Base-by-base conservation (phyloP, 2,329 filamentous ascomycete species). In the Ophiocordyceps camponoti-rufipedis region DNA sequence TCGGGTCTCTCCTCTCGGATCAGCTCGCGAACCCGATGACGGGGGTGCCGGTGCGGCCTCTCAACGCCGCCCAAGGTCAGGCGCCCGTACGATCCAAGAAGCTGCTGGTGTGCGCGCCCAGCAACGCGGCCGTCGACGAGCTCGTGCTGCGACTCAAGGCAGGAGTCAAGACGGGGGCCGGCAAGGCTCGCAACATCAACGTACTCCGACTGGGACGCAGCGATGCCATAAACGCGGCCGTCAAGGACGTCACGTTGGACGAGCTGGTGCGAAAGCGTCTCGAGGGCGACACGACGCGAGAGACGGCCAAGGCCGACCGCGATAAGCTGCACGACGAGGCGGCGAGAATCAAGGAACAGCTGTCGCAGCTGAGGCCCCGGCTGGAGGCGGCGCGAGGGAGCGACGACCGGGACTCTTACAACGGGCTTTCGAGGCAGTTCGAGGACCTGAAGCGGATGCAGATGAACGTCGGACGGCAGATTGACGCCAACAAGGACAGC, bases 91-190 rank as follows among this genome's bases (percentile, higher is more conserved):
- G 58, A 53, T 59, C 56, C 2, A 95, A 94, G 64, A 98, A 96
- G 61, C 70, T 98, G 28, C 73, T 98, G 28, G 85, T 98, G 23
- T 98, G 91, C 57, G 91, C 91, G n/a, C 91, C 91, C 13, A 96
- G 88, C 70, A 98, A 98, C 61, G 91, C 91, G 7, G 91, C 91
- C 31, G 91, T 98, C 6, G 91, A 98, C 59, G 91, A 98, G 61
- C 61, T 98, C 50, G 91, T 98, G 16, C 79, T 95, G 60, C 82
- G 91, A 65, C 74, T 98, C 56, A 96, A 94, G 63, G 69, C 77
- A 45, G 91, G 91, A 5, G 74, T 98, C 45, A 89, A 80, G 56
- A 88, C 85, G 1, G 70, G 75, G 48, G 75, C 73, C 41, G 89
- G 91, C 1, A 71, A 78, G 28, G 68, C 70, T 12, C 80, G 84